Base-by-base conservation (phyloP, 306 rosid species). In the Astragalus glycyphyllos region DNA sequence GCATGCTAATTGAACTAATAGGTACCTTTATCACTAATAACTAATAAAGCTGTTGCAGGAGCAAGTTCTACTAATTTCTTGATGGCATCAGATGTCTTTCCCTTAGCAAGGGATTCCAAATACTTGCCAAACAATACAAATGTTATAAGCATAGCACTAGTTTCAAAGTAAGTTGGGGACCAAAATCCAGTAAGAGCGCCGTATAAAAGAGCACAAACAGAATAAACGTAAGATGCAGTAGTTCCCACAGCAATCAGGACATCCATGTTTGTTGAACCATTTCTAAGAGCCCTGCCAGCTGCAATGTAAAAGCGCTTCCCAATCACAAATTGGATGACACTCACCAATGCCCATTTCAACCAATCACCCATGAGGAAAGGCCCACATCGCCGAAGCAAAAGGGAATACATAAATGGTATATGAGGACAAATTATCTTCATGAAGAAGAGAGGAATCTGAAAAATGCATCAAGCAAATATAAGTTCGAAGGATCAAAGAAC, bases 71-170 rank as follows among this genome's bases (percentile, higher is more conserved):
- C 90, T 79, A 92, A 77, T 79, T 92, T 92, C 80, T 88, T 90
- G 85, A 92, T 92, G 80, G 98, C 98, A 84, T 92, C 96, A 20
- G 98, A 92, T 42, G 98, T 92, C 87, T 92, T 92, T 68, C 98
- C 98, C 73, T 92, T 92, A 55, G 98, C 98, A 77, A 92, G 92
- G 74, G 88, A 90, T 85, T 92, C 98, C 83, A 92, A 70, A 77
- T 92, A 92, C 81, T 92, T 92, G 8, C 98, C 98, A 87, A 92
- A 73, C 56, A 92, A 84, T 16, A 92, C 98, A 81, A 92, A 92
- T 72, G 98, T 92, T 75, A 92, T 92, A 69, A 92, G 90, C 98
- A 92, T 92, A 68, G 96, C 88, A 86, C 98, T 90, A 72, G 98
- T 92, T 85, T 92, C 98, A 79, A 92, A 92, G 80, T 92, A 90